Percentiles rank a stretch among this genome's conserved stretches.
phyloP scores from a whole-genome alignment of 208 protist species.

The Acanthamoeba pearcei region DNA sequence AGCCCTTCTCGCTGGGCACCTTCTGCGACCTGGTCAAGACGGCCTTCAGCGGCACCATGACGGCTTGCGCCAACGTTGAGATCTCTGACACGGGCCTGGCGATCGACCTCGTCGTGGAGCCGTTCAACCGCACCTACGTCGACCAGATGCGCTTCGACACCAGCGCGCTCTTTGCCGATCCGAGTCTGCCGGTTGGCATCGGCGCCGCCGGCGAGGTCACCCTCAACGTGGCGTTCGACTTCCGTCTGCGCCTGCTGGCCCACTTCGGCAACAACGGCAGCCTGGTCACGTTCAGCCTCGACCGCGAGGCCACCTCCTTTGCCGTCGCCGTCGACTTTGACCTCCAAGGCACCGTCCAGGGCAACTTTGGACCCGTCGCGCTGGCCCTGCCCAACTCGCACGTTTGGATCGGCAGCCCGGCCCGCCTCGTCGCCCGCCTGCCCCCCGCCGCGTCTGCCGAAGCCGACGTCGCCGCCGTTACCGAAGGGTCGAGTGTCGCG shows the following conservation, averaged over 20 bases:
- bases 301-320: conserved; percentile 18
- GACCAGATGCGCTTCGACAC: conserved; percentile 23
- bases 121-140: conserved; percentile 34
- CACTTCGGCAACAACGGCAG: background rate
- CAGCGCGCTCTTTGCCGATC: background rate
- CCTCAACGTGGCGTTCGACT: background rate
- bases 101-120: conserved; percentile 13
- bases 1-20: conserved; percentile 37
- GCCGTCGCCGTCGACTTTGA: background rate
- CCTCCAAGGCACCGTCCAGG: background rate
- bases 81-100: background rate
- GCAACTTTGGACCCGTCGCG: conserved; percentile 32
- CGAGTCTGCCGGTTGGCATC: background rate
- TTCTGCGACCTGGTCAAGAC: background rate
- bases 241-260: background rate
- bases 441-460: background rate
- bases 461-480: background rate
- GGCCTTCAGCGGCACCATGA: conserved; percentile 22
- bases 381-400: background rate
- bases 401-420: conserved; percentile 39
- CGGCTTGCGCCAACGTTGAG: conserved; percentile 25
- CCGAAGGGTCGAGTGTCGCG: background rate
- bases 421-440: background rate
- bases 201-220: conserved; percentile 34
- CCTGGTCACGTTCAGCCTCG: background rate